Evolutionary conservation across 2,329 filamentous ascomycete species (phyloP), one percentile per base, ranked within the genome.

Genomic region (Aspergillus fructus): DNA sequence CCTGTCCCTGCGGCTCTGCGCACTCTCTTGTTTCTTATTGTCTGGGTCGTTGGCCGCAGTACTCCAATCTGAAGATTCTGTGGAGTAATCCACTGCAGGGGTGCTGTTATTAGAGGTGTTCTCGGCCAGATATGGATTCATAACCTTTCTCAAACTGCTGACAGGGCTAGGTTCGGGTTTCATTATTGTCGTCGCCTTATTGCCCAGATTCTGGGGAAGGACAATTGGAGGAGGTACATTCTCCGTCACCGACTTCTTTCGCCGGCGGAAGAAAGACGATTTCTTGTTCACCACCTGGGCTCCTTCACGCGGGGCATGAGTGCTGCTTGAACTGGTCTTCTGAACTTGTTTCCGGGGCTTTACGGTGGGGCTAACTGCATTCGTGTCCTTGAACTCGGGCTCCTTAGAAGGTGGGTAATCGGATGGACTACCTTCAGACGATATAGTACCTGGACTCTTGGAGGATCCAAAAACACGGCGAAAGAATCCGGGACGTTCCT

Each of bases 241-340:
- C 61, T 96, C 92, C 13, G 86, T 84, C 34, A 91, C 76, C 5
- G 93, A 96, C 82, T 93, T 96, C 83, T 97, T 97, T 62, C 93
- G 85, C 59, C 94, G 84, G 61, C 94, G 85, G 78, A 97, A 97
- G 77, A 99, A 97, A 0, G 91, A 93, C 1, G 93, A 96, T 4
- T 91, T 85, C 74, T 97, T 97, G 79, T 97, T 97, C 67, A 90
- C 89, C 51, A 97, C 78, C 43, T 74, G 76, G 27, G 71, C 72
- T 12, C 69, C 70, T 53, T 77, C 73, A 43, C 73, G 72, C 27
- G 64, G 57, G 17, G 67, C 54, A 49, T 66, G 63, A 33, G 53
- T 58, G 15, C 59, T 62, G 2, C 63, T 47, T 17, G 66, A 39
- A 53, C 62, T 64, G 58, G 67, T 68, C 41, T 68, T 67, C 50